These are phyloP conservation scores for Arthrinium puccinioides DNA, from an alignment of 2,329 filamentous ascomycete species.

Conservation along the genomic window DNA sequence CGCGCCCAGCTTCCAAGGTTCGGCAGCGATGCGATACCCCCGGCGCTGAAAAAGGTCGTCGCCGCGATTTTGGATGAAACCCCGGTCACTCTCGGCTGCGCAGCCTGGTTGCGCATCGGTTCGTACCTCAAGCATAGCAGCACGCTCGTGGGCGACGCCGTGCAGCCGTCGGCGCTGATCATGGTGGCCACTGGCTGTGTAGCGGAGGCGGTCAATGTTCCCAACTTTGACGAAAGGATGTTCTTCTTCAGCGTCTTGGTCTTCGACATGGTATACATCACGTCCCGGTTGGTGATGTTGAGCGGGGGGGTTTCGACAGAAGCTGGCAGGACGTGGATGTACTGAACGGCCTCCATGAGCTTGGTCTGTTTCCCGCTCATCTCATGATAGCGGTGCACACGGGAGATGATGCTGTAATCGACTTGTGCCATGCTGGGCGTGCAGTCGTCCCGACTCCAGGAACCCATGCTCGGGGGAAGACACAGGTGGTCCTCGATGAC, in stretches of 20 bases:
- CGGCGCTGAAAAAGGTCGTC: constrained; percentile 44
- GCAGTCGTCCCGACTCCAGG: constrained; percentile 48
- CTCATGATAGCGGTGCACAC: constrained; percentile 28
- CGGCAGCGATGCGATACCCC: constrained; percentile 37
- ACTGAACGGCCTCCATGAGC: constrained; percentile 32
- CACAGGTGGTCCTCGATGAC: constrained; percentile 45
- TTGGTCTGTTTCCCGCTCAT: constrained; percentile 15
- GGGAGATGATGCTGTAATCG: constrained; percentile 45
- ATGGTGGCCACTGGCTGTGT: constrained; percentile 41
- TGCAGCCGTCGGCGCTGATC: constrained; percentile 40
- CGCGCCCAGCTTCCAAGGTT: constrained; percentile 39
- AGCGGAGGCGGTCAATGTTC: constrained; percentile 37
- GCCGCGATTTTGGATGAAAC: constrained; percentile 44
- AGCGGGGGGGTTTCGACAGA: constrained; percentile 43
- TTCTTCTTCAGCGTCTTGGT: constrained; percentile 46
- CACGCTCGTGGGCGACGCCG: constrained; percentile 32
- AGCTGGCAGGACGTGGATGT: constrained; percentile 46
- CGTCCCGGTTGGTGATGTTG: constrained; percentile 38
- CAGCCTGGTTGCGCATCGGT: constrained; percentile 32
- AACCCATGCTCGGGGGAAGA: constrained; percentile 44
- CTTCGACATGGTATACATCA: constrained; percentile 41
- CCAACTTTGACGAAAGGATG: constrained; percentile 43
- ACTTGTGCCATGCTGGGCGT: constrained; percentile 47
- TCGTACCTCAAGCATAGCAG: constrained; percentile 40
- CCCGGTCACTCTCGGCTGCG: constrained; percentile 40